Evolutionary conservation across 2,329 filamentous ascomycete species (phyloP).

Genomic region (Colletotrichum lini): DNA sequence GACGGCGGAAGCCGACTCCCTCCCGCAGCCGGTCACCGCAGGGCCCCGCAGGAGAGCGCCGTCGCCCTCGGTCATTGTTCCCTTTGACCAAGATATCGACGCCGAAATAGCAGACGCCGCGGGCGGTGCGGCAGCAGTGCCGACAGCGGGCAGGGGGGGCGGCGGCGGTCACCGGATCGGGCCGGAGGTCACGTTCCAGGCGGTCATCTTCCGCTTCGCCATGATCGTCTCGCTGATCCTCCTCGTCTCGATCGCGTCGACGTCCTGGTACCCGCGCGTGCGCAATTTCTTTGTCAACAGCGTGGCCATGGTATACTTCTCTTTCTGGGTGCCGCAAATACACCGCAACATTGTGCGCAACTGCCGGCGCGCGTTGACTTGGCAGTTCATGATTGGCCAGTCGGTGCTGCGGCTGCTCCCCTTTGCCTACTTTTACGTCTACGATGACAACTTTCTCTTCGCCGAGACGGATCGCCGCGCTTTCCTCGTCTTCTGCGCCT

Average conservation of each 20-base stretch:
- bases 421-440: conserved; percentile 87
- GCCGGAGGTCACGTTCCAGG: conserved; percentile 62
- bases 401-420: conserved; percentile 84
- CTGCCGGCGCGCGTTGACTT: conserved; percentile 90
- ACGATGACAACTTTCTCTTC: conserved; percentile 85
- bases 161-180: conserved; percentile 18
- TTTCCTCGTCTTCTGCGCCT: conserved; percentile 76
- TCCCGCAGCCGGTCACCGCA: conserved; percentile 60
- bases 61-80: conserved; percentile 69
- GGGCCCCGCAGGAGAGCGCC: conserved; percentile 44
- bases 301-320: conserved; percentile 83
- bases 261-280: conserved; percentile 70
- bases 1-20: conserved; percentile 48
- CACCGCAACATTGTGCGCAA: conserved; percentile 91
- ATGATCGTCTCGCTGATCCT: conserved; percentile 69
- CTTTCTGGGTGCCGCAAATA: conserved; percentile 94
- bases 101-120: conserved; percentile 64
- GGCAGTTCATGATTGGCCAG: conserved; percentile 91
- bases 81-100: conserved; percentile 75
- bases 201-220: conserved; percentile 70
- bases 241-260: conserved; percentile 72
- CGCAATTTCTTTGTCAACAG: conserved; percentile 73
- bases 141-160: conserved; percentile 33
- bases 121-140: conserved; percentile 48
- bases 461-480: conserved; percentile 76